Evolutionary conservation across 139 green algal species (phyloP).

Genomic region (Pleodorina starrii): DNA sequence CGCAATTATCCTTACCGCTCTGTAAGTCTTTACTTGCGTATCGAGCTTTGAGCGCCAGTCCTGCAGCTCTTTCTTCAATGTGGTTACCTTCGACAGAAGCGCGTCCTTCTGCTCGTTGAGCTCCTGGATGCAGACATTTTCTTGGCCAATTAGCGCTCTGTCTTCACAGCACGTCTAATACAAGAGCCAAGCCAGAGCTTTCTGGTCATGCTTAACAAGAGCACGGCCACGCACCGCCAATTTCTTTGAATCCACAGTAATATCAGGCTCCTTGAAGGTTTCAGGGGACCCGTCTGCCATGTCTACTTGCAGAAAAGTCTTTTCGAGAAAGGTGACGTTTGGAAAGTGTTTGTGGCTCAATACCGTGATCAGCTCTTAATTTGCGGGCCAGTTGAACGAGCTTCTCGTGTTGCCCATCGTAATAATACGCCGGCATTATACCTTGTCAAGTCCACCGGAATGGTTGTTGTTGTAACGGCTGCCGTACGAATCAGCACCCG

Average conservation of each 20-base stretch:
- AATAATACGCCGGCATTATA: too few species aligned
- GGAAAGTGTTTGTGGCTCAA: background rate
- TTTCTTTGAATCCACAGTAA: conserved; percentile 50
- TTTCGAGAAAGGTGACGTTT: background rate
- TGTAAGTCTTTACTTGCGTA: conserved; percentile 73
- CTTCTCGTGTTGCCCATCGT: background rate
- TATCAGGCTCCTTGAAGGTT: conserved; percentile 10
- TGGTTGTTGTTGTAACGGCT: too few species aligned
- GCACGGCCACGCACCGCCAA: conserved; percentile 39
- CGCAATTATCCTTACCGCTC: conserved; percentile 46
- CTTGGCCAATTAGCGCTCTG: too few species aligned
- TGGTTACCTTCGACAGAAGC: conserved; percentile 73
- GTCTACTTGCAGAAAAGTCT: too few species aligned
- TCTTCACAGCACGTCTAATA: too few species aligned
- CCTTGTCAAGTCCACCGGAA: too few species aligned
- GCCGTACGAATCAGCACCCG: too few species aligned
- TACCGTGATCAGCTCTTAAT: background rate
- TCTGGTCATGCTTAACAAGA: too few species aligned
- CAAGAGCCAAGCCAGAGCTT: too few species aligned
- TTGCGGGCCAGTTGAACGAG: background rate
- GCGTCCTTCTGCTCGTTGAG: conserved; percentile 72
- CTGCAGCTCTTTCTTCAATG: conserved; percentile 76
- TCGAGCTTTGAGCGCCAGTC: conserved; percentile 80
- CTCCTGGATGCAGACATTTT: conserved; percentile 54
- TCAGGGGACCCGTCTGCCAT: background rate